A percentile compares a stretch with the other conserved stretches of the same genome.
These are phyloP conservation scores for Arabidopsis thaliana DNA, from an alignment of 345 rosid genomes.

Conservation along the genomic window DNA sequence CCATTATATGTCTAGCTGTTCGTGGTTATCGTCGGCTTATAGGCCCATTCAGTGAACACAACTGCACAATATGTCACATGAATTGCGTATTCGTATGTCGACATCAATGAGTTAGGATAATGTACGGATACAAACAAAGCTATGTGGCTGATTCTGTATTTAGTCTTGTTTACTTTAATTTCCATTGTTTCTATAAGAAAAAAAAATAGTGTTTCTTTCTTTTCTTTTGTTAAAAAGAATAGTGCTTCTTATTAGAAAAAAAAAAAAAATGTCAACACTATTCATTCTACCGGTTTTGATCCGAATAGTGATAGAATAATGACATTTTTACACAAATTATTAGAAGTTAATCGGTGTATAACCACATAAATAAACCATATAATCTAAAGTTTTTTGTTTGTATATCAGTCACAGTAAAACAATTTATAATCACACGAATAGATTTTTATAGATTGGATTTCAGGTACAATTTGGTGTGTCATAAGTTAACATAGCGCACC, in stretches of 20 bases:
- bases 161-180: neutral
- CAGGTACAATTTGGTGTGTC: slow-evolving; percentile 37
- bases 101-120: slow-evolving; percentile 18
- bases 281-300: neutral
- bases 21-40: neutral
- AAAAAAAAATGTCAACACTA: neutral
- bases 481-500: slow-evolving; percentile 25
- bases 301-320: neutral
- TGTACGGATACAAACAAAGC: slow-evolving; percentile 24
- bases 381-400: neutral
- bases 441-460: slow-evolving; percentile 12
- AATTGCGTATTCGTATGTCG: slow-evolving; percentile 23
- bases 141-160: slow-evolving; percentile 19
- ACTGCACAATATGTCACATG: neutral
- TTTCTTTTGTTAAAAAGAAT: neutral
- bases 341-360: neutral
- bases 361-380: neutral
- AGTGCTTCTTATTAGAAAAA: neutral
- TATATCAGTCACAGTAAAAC: slow-evolving; percentile 19
- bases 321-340: neutral
- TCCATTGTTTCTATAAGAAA: neutral
- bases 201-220: neutral
- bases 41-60: slow-evolving; percentile 23
- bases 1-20: neutral
- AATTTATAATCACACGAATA: slow-evolving; percentile 17